Evolutionary conservation across 306 rosid genomes (phyloP).

Genomic region (Herpetospermum pedunculosum): DNA sequence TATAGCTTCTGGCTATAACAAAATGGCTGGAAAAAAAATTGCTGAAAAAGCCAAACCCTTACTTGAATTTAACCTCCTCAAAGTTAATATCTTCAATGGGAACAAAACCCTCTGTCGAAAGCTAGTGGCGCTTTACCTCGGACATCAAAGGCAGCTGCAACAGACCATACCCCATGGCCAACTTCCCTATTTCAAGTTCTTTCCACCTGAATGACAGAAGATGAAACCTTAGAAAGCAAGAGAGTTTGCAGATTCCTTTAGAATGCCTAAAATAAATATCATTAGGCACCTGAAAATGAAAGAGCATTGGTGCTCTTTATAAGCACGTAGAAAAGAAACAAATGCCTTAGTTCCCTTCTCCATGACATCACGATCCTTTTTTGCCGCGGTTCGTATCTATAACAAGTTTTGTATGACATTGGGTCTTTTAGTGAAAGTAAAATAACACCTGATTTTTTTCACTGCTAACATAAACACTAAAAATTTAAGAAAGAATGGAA

Average conservation of each 20-base stretch:
- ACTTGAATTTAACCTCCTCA: slow-evolving; percentile 70
- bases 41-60: slow-evolving; percentile 13
- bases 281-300: slow-evolving; percentile 60
- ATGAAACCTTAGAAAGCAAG: slow-evolving; percentile 6
- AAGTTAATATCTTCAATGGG: slow-evolving; percentile 63
- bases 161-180: slow-evolving; percentile 80
- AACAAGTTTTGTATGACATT: slow-evolving; percentile 7
- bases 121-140: slow-evolving; percentile 61
- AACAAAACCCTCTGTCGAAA: slow-evolving; percentile 65
- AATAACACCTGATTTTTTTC: not conserved
- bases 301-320: slow-evolving; percentile 83
- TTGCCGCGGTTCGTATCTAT: slow-evolving; percentile 63
- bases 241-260: slow-evolving; percentile 8
- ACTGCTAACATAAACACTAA: not conserved
- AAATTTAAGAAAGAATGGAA: not conserved
- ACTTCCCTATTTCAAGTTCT: slow-evolving; percentile 87
- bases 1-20: not conserved
- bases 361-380: slow-evolving; percentile 85
- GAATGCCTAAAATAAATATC: not conserved
- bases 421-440: not conserved
- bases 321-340: slow-evolving; percentile 83
- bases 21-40: no score
- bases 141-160: slow-evolving; percentile 81
- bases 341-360: slow-evolving; percentile 83
- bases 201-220: slow-evolving; percentile 44